These are phyloP conservation scores for Lasiosphaeria ovina DNA, from an alignment of 495 filamentous ascomycete genomes.

Conservation along the genomic window DNA sequence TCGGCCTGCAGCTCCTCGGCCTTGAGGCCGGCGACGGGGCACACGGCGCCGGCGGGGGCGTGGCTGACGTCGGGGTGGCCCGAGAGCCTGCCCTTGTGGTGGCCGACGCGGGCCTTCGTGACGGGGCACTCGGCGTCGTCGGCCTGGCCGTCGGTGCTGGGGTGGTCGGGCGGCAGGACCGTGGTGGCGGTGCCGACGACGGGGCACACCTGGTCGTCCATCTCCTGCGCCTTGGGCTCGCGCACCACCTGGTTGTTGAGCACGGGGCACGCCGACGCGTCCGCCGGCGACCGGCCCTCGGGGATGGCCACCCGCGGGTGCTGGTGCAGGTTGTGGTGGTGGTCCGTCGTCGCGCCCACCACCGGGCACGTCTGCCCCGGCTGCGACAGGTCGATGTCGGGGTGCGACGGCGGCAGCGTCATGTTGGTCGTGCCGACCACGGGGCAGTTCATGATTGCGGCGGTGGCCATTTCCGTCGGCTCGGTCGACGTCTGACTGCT, in stretches of 20 bases:
- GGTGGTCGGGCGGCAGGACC: constrained; percentile 46
- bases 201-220: constrained; percentile 49
- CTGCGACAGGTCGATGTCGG: constrained; percentile 42
- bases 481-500: background rate
- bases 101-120: constrained; percentile 47
- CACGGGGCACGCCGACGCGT: constrained; percentile 47
- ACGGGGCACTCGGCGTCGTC: constrained; percentile 50
- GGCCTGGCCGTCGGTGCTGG: constrained; percentile 36
- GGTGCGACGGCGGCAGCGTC: constrained; percentile 42
- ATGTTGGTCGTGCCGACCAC: constrained; percentile 47
- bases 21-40: constrained; percentile 39
- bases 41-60: constrained; percentile 34
- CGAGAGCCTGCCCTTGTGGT: constrained; percentile 45
- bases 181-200: constrained; percentile 47
- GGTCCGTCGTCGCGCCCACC: constrained; percentile 46
- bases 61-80: constrained; percentile 36
- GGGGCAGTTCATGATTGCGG: constrained; percentile 27
- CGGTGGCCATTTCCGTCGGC: constrained; percentile 17
- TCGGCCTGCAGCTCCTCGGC: background rate
- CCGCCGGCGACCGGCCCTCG: constrained; percentile 26
- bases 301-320: constrained; percentile 40
- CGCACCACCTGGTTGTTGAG: constrained; percentile 36
- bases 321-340: constrained; percentile 44
- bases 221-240: constrained; percentile 42
- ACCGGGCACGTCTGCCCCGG: constrained; percentile 44